phyloP scores from a whole-genome alignment of 106 monocot species.

The Dendrobium officinale region DNA sequence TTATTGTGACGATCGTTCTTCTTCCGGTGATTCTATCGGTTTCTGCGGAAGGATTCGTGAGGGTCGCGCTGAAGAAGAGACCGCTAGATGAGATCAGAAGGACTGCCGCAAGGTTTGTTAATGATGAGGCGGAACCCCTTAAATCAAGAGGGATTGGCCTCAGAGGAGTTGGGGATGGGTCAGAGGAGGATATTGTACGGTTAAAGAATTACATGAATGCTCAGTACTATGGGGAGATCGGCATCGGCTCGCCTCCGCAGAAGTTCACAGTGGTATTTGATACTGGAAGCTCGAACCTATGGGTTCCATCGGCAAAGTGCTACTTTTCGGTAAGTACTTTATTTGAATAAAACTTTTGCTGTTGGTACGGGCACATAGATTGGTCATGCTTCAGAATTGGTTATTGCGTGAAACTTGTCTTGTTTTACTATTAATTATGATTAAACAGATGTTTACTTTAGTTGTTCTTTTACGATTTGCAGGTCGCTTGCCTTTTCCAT shows the following conservation, averaged over 20 bases:
- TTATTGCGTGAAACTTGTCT: not conserved
- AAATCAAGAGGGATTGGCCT: conserved; percentile 16
- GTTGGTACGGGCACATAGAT: too few relatives aligned
- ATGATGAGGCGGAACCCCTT: conserved; percentile 18
- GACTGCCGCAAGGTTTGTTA: conserved; percentile 18
- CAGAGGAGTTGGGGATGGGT: conserved; percentile 18
- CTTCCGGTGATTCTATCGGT: conserved; percentile 20
- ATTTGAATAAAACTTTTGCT: not conserved
- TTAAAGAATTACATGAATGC: conserved; percentile 99
- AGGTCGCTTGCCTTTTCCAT: conserved; percentile 18
- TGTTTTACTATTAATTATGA: not conserved
- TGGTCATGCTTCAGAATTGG: too few relatives aligned
- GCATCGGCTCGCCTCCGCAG: conserved; percentile 74
- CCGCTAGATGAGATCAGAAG: conserved; percentile 51
- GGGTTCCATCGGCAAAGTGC: conserved; percentile 94
- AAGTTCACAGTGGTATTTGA: conserved; percentile 96
- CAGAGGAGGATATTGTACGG: conserved; percentile 44
- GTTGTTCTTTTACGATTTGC: not conserved
- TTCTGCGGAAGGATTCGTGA: conserved; percentile 49
- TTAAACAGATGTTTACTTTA: not conserved
- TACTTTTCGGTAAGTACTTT: conserved; percentile 72
- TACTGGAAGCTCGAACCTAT: conserved; percentile 92
- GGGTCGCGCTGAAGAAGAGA: conserved; percentile 69
- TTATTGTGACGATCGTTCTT: conserved; percentile 35
- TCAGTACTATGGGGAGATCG: conserved; percentile 97